phyloP scores from a whole-genome alignment of 176 grass and related monocot genomes.

The Dactylis glomerata region DNA sequence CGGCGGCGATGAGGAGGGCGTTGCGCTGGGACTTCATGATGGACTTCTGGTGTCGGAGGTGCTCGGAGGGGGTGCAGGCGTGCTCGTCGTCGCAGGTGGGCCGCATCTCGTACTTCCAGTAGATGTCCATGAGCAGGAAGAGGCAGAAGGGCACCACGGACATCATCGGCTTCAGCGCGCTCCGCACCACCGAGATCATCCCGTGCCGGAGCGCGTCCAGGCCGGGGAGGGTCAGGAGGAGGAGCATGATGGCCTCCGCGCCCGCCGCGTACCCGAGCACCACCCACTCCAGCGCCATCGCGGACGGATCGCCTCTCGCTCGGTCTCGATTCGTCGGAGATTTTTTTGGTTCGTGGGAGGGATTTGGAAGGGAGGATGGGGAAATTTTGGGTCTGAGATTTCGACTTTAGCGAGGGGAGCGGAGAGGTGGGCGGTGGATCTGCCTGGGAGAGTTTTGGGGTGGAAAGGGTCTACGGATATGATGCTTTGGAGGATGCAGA shows the following conservation, averaged over 20 bases:
- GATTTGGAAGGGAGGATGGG: slow-evolving; percentile 25
- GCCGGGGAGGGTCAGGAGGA: slow-evolving; percentile 84
- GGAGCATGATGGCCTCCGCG: slow-evolving; percentile 97
- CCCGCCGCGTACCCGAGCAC: slow-evolving; percentile 85
- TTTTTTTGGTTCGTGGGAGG: not conserved
- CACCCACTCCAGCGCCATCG: slow-evolving; percentile 97
- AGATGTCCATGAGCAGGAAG: slow-evolving; percentile 89
- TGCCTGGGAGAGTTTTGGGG: not conserved
- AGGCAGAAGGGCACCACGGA: slow-evolving; percentile 91
- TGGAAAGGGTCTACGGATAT: slow-evolving; percentile 13
- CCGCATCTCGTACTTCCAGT: slow-evolving; percentile 97
- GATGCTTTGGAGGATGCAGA: accelerated
- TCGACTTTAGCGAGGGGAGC: slow-evolving; percentile 14
- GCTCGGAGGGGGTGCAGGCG: slow-evolving; percentile 78
- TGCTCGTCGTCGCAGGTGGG: slow-evolving; percentile 75
- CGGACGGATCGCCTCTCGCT: not conserved
- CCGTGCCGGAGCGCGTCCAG: slow-evolving; percentile 76
- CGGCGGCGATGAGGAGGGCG: slow-evolving; percentile 81
- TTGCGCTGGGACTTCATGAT: slow-evolving; percentile 98
- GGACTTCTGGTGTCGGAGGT: slow-evolving; percentile 97
- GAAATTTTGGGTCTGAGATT: not conserved
- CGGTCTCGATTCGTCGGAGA: not conserved
- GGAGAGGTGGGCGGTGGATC: slow-evolving; percentile 46
- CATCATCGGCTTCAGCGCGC: slow-evolving; percentile 86
- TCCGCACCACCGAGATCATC: slow-evolving; percentile 62